phyloP scores from a whole-genome alignment of 768 basidiomycete species.

The Coprinopsis sp. region DNA sequence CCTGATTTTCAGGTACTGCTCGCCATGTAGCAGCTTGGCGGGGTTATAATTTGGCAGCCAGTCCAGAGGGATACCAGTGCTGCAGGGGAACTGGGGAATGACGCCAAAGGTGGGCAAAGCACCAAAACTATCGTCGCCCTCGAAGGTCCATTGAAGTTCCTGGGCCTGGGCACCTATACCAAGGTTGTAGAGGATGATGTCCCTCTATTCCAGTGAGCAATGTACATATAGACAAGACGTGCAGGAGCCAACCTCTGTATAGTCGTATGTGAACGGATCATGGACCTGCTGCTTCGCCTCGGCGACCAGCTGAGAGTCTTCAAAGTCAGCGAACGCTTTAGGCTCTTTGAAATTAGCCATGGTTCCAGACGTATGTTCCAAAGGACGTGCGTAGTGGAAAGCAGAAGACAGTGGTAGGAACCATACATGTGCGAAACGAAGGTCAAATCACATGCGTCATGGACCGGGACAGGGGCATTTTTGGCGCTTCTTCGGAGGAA shows the following conservation, averaged over 20 bases:
- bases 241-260: slow-evolving; percentile 52
- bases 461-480: too few species aligned
- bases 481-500: too few species aligned
- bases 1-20: slow-evolving; percentile 90
- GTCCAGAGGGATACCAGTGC: slow-evolving; percentile 62
- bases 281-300: slow-evolving; percentile 67
- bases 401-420: slow-evolving; percentile 3
- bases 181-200: slow-evolving; percentile 92
- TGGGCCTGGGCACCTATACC: slow-evolving; percentile 91
- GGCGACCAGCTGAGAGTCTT: slow-evolving; percentile 78
- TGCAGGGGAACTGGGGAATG: slow-evolving; percentile 82
- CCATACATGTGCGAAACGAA: not conserved
- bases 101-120: slow-evolving; percentile 94
- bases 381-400: not conserved
- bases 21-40: slow-evolving; percentile 95
- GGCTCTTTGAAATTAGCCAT: slow-evolving; percentile 40
- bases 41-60: slow-evolving; percentile 96
- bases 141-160: slow-evolving; percentile 89
- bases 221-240: not conserved
- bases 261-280: slow-evolving; percentile 60
- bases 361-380: slow-evolving; percentile 1
- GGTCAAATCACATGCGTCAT: slow-evolving; percentile 21
- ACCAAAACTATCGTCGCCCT: slow-evolving; percentile 81
- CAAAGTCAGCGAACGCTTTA: slow-evolving; percentile 61
- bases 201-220: slow-evolving; percentile 39